phyloP scores from a whole-genome alignment of 116 monocot genomes.

The Papilionanthe hybrid region DNA sequence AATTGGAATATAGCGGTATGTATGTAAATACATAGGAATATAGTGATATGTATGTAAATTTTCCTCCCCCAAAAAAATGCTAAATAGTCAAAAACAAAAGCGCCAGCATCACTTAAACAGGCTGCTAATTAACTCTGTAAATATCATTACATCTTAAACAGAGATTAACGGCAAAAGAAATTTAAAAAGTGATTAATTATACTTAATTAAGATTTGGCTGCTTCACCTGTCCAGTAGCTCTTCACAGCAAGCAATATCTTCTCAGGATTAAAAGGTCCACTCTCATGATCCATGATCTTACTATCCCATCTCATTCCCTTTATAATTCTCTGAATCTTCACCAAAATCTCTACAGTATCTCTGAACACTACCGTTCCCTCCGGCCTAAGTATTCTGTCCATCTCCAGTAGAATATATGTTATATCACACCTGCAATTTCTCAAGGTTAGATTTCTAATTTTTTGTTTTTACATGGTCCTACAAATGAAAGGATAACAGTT shows the following conservation, averaged over 20 bases:
- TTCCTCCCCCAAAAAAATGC: too few relatives aligned
- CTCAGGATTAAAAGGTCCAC: conserved; percentile 48
- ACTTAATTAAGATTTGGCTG: conserved; percentile 4
- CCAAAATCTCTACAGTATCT: conserved; percentile 54
- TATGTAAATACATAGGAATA: too few relatives aligned
- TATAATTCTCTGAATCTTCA: conserved; percentile 28
- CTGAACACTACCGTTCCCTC: conserved; percentile 64
- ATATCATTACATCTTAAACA: too few relatives aligned
- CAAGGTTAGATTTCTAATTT: too few relatives aligned
- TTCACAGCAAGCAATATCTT: conserved; percentile 55
- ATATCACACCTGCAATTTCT: conserved; percentile 46
- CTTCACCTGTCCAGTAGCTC: conserved; percentile 51
- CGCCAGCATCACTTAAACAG: too few relatives aligned
- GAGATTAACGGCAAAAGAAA: background rate
- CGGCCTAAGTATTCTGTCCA: conserved; percentile 72
- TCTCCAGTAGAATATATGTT: conserved; percentile 63
- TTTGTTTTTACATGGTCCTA: background rate
- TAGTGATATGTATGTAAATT: too few relatives aligned
- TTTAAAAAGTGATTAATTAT: background rate
- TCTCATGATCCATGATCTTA: conserved; percentile 49
- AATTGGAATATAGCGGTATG: too few relatives aligned
- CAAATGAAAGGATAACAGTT: too few relatives aligned
- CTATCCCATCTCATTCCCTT: conserved; percentile 54
- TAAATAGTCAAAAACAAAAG: too few relatives aligned
- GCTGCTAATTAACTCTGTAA: too few relatives aligned